Evolutionary conservation across 768 basidiomycete genomes (phyloP), one percentile per base, ranked within the genome.

Genomic region (Lactarius trivialis): DNA sequence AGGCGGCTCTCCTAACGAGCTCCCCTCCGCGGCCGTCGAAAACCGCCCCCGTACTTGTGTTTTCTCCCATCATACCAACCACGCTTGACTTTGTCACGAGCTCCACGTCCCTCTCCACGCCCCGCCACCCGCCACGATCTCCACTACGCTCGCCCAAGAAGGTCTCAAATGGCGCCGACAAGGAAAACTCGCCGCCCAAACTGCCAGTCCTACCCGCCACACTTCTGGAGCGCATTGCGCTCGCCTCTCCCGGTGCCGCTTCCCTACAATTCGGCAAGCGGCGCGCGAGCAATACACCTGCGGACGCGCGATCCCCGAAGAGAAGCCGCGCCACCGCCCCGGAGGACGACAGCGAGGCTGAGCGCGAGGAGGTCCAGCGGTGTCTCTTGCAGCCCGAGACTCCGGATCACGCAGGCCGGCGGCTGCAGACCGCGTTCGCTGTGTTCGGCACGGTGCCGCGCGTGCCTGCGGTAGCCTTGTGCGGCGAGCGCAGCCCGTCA

Each of bases 171-270:
- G 66, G 68, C 7, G 70, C 68, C 0, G 73, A 85, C 70, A 89
- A 89, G 73, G 88, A 90, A 70, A 89, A 89, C 68, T 61, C 71
- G 34, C 80, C 80, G 0, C 84, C 82, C 36, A 64, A 72, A 5
- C 67, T 67, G 9, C 60, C 68, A 32, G 71, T 74, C 52, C 15
- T 55, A 26, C 60, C 75, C 1, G 74, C 80, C 39, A 48, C 45
- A 6, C 75, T 81, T 24, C 64, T 74, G 33, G 84, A 86, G 60
- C 77, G 80, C 33, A 76, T 82, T 52, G 76, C 75, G 1, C 65
- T 71, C 45, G 75, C 76, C 5, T 77, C 79, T 5, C 62, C 67
- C 41, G 37, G 58, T 19, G 71, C 67, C 34, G 36, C 56, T 15
- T 70, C 73, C 39, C 57, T 72, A 26, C 54, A 45, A 14, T 71